These are phyloP conservation scores for Ambrosiella beaveri DNA, from an alignment of 2,329 filamentous ascomycete species.

Conservation along the genomic window DNA sequence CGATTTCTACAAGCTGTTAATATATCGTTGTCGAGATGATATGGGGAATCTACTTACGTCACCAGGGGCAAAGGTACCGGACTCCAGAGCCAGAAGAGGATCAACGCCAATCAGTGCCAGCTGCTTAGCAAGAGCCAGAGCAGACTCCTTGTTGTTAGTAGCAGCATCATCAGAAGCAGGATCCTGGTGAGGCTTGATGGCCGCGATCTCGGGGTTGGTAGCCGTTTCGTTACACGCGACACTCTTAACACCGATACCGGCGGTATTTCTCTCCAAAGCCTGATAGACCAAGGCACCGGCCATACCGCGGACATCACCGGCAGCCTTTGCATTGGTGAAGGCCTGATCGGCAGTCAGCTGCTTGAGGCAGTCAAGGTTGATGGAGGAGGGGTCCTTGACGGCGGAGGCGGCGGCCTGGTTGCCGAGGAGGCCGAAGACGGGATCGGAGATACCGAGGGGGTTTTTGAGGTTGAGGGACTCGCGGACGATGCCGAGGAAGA, in stretches of 20 bases:
- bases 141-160: slow-evolving; percentile 42
- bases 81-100: slow-evolving; percentile 40
- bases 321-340: slow-evolving; percentile 40
- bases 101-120: slow-evolving; percentile 45
- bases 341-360: slow-evolving; percentile 38
- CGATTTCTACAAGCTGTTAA: slow-evolving; percentile 5
- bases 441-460: slow-evolving; percentile 32
- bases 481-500: slow-evolving; percentile 29
- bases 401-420: slow-evolving; percentile 29
- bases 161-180: slow-evolving; percentile 41
- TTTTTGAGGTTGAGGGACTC: slow-evolving; percentile 30
- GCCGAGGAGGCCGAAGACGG: slow-evolving; percentile 32
- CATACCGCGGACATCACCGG: slow-evolving; percentile 34
- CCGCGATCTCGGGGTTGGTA: slow-evolving; percentile 47
- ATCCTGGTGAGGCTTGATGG: slow-evolving; percentile 49
- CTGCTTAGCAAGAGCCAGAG: slow-evolving; percentile 40
- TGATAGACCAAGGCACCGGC: slow-evolving; percentile 36
- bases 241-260: slow-evolving; percentile 26
- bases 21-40: background rate
- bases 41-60: slow-evolving; percentile 22
- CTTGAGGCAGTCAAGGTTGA: slow-evolving; percentile 27
- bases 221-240: slow-evolving; percentile 39
- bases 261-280: slow-evolving; percentile 35
- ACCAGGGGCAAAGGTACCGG: slow-evolving; percentile 47
- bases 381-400: slow-evolving; percentile 24